Conservation (phyloP, 345 rosid species). For the Syzygium oleosum region DNA sequence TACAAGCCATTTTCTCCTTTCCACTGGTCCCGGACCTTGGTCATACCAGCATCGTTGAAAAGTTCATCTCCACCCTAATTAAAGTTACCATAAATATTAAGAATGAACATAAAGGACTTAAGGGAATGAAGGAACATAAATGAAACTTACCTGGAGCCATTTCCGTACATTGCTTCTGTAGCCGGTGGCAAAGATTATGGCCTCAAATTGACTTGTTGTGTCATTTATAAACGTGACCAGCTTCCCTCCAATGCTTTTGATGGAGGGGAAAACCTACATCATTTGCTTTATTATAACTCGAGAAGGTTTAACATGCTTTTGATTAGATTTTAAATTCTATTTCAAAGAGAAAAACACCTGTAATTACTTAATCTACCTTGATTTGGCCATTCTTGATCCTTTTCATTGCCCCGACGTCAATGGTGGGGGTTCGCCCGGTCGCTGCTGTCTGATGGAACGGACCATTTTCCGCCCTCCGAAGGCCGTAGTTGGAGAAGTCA, state of each 20-base stretch:
- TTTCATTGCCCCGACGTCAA: conserved; percentile 39
- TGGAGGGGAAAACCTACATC: conserved; percentile 20
- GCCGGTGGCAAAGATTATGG: conserved; percentile 53
- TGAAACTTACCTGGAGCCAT: conserved; percentile 41
- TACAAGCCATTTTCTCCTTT: conserved; percentile 48
- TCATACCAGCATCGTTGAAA: conserved; percentile 34
- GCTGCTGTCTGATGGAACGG: conserved; percentile 21
- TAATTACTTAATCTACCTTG: neutral
- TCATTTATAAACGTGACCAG: conserved; percentile 22
- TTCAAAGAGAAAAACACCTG: neutral
- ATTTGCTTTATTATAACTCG: neutral
- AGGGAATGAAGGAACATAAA: neutral
- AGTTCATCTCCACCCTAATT: conserved; percentile 17
- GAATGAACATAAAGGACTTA: neutral
- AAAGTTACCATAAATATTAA: neutral
- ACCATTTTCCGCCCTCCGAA: conserved; percentile 29
- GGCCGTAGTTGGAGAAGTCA: conserved; percentile 19
- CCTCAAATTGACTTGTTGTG: conserved; percentile 12
- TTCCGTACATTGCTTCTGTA: conserved; percentile 35
- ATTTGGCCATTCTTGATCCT: conserved; percentile 28
- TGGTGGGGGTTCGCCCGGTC: conserved; percentile 39
- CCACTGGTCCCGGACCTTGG: conserved; percentile 33
- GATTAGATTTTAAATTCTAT: neutral
- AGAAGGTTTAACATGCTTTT: neutral
- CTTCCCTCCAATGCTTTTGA: conserved; percentile 17